A percentile compares a stretch with the other conserved stretches of the same genome.
phyloP scores from a whole-genome alignment of 148 eudicot species.

The Spergularia bocconei region DNA sequence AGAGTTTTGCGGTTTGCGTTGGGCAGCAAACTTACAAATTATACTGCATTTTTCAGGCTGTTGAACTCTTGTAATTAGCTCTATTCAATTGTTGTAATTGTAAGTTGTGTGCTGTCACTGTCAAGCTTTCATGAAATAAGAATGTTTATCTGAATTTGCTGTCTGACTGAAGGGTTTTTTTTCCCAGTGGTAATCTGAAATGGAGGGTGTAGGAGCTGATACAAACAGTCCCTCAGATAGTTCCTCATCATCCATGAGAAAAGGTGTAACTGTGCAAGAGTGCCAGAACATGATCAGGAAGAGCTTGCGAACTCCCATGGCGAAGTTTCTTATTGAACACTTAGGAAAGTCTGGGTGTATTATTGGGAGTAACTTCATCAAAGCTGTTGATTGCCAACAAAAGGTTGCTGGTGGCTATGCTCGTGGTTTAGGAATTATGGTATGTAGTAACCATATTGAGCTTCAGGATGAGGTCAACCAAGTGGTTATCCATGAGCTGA shows the following conservation, averaged over 20 bases:
- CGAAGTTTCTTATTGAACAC: conserved; percentile 69
- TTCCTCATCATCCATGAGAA: conserved; percentile 19
- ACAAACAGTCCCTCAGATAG: neutral
- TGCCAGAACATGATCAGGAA: conserved; percentile 48
- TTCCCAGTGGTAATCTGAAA: conserved; percentile 5
- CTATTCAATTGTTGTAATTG: no score
- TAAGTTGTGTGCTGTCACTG: neutral
- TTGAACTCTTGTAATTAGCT: no score
- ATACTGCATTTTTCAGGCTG: no score
- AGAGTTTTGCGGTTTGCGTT: no score
- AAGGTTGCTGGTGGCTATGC: conserved; percentile 53
- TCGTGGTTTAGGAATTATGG: conserved; percentile 66
- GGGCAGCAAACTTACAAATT: no score
- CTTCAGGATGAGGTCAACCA: conserved; percentile 85
- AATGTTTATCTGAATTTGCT: neutral
- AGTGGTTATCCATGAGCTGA: conserved; percentile 89
- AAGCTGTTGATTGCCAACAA: conserved; percentile 52
- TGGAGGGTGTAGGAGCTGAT: conserved; percentile 25
- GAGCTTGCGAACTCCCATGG: conserved; percentile 66
- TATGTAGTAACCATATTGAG: conserved; percentile 70
- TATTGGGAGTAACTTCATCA: conserved; percentile 59
- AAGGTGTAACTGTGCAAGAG: conserved; percentile 38
- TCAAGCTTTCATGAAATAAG: neutral
- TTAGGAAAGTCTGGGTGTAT: conserved; percentile 73
- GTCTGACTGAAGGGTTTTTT: neutral